phyloP scores from a whole-genome alignment of 1,284 basidiomycete genomes.

The Sporisorium reilianum region DNA sequence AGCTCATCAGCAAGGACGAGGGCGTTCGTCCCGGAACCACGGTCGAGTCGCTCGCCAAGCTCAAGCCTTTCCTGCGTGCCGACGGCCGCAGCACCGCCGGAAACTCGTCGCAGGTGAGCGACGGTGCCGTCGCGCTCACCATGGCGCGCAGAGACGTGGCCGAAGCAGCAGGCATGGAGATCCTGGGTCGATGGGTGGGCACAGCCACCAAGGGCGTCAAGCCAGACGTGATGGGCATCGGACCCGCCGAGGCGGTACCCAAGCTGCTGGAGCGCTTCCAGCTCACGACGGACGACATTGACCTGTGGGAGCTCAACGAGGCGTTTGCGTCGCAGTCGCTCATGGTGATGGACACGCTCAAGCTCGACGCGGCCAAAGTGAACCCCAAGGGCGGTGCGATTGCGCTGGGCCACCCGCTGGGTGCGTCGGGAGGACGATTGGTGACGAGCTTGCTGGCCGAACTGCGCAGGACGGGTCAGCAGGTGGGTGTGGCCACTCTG shows the following conservation, averaged over 20 bases:
- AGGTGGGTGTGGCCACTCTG: slow-evolving; percentile 62
- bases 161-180: slow-evolving; percentile 61
- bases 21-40: slow-evolving; percentile 61
- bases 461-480: slow-evolving; percentile 58
- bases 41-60: slow-evolving; percentile 53
- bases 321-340: slow-evolving; percentile 67
- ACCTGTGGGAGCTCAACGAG: slow-evolving; percentile 68
- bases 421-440: slow-evolving; percentile 63
- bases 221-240: slow-evolving; percentile 67
- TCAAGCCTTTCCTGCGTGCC: slow-evolving; percentile 64
- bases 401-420: slow-evolving; percentile 66
- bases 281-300: slow-evolving; percentile 58
- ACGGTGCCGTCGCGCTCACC: slow-evolving; percentile 65
- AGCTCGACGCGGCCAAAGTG: slow-evolving; percentile 54
- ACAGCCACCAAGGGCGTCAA: slow-evolving; percentile 63
- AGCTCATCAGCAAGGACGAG: slow-evolving; percentile 63
- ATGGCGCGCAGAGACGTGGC: slow-evolving; percentile 63
- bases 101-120: slow-evolving; percentile 66
- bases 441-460: slow-evolving; percentile 64
- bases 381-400: slow-evolving; percentile 69
- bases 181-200: slow-evolving; percentile 63
- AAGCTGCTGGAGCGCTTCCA: slow-evolving; percentile 61
- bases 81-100: slow-evolving; percentile 63
- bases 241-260: slow-evolving; percentile 62
- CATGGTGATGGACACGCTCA: slow-evolving; percentile 63